Base-by-base conservation (phyloP, 441 rosid genomes). In the Pelargonium fulgidum region DNA sequence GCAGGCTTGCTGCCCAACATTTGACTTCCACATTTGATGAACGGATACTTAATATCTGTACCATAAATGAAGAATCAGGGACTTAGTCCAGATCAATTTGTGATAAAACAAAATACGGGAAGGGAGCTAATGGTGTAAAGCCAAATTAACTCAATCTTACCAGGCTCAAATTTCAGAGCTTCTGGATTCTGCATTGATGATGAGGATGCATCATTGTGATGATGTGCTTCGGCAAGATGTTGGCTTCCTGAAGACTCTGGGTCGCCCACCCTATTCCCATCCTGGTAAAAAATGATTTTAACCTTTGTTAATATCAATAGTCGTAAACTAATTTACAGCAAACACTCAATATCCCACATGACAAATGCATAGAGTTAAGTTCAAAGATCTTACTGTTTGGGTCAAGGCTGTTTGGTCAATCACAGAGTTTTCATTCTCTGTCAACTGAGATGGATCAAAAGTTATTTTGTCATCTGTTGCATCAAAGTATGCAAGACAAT, bases 1-100 rank as follows among this genome's bases (percentile, higher is more conserved):
- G 91, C 87, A 78, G 91, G 80, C 64, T 89, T 77, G 44, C 84
- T 76, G 50, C 93, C 91, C 86, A 91, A 72, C 91, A 89, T 84
- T 75, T 84, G 85, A 76, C 92, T 84, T 33, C 88, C 88, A 75
- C 83, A 79, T 77, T 89, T 89, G 74, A 86, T 74, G 78, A 86
- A 87, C 7, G 97, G 89, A 78, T 86, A 78, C 70, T 86, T 86
- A 67, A 70, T 4, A 78, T 81, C 97, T 91, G 86, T 76, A 75
- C 2, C 70, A 68, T 10, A 36, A 64, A 69, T 16, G 29, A 36
- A 14, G n/a, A 42, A 29, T 66, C 42, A 65, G 66, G 16, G 52
- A 65, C 13, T 58, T 72, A 70, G 62, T 24, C 24, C 64, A 48
- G 48, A 58, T 14, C 45, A 62, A 54, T n/a, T 8, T 26, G 19